Base-by-base conservation (phyloP, 1,284 basidiomycete genomes). In the Clitocybe nebularis region DNA sequence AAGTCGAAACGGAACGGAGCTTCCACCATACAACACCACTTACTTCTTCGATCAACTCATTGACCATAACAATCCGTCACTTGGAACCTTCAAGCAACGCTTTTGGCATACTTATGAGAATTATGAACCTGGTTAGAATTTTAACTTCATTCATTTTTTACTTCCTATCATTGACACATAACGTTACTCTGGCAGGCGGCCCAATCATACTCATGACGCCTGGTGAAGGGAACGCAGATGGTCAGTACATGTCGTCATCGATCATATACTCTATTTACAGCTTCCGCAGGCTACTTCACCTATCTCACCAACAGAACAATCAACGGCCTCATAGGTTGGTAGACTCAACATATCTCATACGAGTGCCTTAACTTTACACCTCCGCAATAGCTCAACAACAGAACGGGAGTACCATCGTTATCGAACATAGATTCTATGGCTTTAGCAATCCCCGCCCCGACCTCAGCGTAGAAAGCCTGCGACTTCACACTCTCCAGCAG, bases 11-110 rank as follows among this genome's bases (percentile, higher is more conserved):
- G 72, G 71, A 6, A 70, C 66, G 1, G 44, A 55, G 20, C 58
- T 75, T 26, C 71, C 72, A 10, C 64, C 69, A 3, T 71, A 70
- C 48, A 68, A 68, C 36, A 78, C 72, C 0, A 71, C 72, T 2
- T 87, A 82, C 61, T 65, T 63, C 50, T 88, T 87, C 51, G 64
- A 77, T 52, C 84, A 87, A 56, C 64, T 86, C 47, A 81, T 86
- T 42, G 84, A 88, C 61, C 85, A 87, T 59, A 76, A 67, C 45
- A 71, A 84, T 43, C 79, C 82, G 4, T 65, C 66, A n/a, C 63
- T 77, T n/a, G 85, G 84, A n/a, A 88, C 83, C 4, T 88, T 88
- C 61, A 68, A 79, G 58, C 85, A 88, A 59, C 72, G 84, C 25
- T 88, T 72, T 61, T 85, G 79, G 79, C 71, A 75, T 50, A 75